Evolutionary conservation across 371 early-diverging fungal species (phyloP).

Genomic region (Syncephalastrum contaminatum): DNA sequence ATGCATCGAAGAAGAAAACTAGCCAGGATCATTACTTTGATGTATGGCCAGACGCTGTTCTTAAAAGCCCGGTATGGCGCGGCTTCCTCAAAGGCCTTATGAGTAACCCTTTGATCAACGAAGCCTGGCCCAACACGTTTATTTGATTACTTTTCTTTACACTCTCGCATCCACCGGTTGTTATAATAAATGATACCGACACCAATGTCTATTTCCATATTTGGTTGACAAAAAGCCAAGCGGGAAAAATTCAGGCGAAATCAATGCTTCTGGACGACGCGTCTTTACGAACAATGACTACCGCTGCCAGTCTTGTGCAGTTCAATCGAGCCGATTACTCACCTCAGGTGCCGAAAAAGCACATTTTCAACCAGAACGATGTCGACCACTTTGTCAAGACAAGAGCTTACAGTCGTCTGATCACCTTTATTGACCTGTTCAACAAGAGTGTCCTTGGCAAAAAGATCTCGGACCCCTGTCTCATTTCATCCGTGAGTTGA

Average conservation of each 20-base stretch:
- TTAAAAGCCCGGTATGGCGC: slow-evolving; percentile 42
- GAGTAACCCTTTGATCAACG: slow-evolving; percentile 47
- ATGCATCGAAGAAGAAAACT: slow-evolving; percentile 10
- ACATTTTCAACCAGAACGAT: slow-evolving; percentile 55
- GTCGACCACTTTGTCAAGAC: slow-evolving; percentile 57
- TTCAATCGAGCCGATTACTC: slow-evolving; percentile 9
- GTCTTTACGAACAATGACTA: too few species aligned
- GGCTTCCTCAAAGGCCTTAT: slow-evolving; percentile 51
- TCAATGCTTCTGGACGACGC: too few species aligned
- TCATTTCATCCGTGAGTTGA: slow-evolving; percentile 34
- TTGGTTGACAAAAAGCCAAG: too few species aligned
- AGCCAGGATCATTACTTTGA: slow-evolving; percentile 23
- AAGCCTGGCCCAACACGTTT: slow-evolving; percentile 48
- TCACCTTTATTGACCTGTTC: slow-evolving; percentile 71
- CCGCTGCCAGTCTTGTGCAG: too few species aligned
- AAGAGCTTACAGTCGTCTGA: slow-evolving; percentile 66
- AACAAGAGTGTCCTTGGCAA: slow-evolving; percentile 67
- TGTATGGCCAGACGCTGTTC: slow-evolving; percentile 27
- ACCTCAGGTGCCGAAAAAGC: slow-evolving; percentile 44
- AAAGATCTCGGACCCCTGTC: slow-evolving; percentile 55
- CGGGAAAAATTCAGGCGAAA: too few species aligned
- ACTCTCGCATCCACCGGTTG: too few species aligned
- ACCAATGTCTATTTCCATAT: too few species aligned
- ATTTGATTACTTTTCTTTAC: too few species aligned
- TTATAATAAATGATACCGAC: too few species aligned